Evolutionary conservation across 1,139 yeast genomes (phyloP).

Genomic region (Torulaspora globosa): DNA sequence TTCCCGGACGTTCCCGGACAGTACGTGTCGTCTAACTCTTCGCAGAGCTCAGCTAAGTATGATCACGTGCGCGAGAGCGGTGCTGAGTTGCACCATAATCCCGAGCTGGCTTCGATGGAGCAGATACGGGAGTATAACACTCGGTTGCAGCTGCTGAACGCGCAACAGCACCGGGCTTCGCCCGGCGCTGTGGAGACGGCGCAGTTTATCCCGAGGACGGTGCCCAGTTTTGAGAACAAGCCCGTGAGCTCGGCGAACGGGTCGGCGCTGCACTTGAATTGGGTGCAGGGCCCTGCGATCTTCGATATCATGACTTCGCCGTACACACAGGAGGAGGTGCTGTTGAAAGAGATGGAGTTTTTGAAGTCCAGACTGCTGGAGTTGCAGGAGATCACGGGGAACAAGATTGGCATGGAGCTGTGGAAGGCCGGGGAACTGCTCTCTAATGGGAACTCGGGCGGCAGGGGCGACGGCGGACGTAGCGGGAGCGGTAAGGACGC

Average conservation of each 20-base stretch:
- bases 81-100: constrained; percentile 17
- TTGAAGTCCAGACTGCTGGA: constrained; percentile 30
- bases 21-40: constrained; percentile 23
- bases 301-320: constrained; percentile 28
- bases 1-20: constrained; percentile 36
- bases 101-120: constrained; percentile 31
- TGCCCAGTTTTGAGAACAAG: constrained; percentile 24
- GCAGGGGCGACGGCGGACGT: constrained; percentile 8
- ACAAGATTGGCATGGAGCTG: constrained; percentile 22
- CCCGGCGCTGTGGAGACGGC: constrained; percentile 23
- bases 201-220: constrained; percentile 27
- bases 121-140: constrained; percentile 33
- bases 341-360: constrained; percentile 31
- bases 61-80: constrained; percentile 13
- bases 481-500: constrained; percentile 6
- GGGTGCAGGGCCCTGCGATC: constrained; percentile 36
- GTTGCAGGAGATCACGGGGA: constrained; percentile 33
- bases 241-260: constrained; percentile 25
- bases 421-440: constrained; percentile 7
- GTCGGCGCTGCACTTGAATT: constrained; percentile 21
- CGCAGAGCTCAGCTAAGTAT: constrained; percentile 9
- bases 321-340: constrained; percentile 27
- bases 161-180: constrained; percentile 19
- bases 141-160: constrained; percentile 24
- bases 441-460: constrained; percentile 2